Conservation (phyloP, 2,329 filamentous ascomycete genomes). For the Annulohypoxylon truncatum region DNA sequence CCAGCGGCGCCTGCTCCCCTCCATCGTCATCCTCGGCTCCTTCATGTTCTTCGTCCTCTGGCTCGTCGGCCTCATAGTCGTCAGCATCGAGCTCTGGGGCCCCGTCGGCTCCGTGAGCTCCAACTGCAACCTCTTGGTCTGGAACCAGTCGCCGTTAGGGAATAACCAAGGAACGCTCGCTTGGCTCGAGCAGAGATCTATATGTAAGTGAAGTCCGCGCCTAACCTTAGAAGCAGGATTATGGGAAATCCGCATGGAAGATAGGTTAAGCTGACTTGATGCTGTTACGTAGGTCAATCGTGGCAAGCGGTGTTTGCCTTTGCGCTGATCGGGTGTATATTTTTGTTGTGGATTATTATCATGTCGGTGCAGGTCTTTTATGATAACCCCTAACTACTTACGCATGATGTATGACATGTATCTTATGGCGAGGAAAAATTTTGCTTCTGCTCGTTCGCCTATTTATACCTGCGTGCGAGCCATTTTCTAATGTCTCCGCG, state of each 20-base stretch:
- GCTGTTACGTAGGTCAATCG: constrained; percentile 65
- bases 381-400: constrained; percentile 32
- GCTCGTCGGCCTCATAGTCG: constrained; percentile 72
- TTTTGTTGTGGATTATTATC: constrained; percentile 75
- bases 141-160: constrained; percentile 61
- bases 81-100: constrained; percentile 73
- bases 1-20: constrained; percentile 69
- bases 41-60: constrained; percentile 76
- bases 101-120: constrained; percentile 67
- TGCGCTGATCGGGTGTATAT: constrained; percentile 68
- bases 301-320: constrained; percentile 76
- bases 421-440: background rate
- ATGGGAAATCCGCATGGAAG: background rate
- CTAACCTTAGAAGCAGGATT: background rate
- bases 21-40: constrained; percentile 71
- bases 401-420: background rate
- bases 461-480: background rate
- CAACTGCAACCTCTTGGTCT: constrained; percentile 70
- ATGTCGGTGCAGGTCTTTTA: constrained; percentile 75
- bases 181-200: constrained; percentile 71
- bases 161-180: constrained; percentile 67
- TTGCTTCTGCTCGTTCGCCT: background rate
- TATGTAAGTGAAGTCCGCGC: constrained; percentile 61
- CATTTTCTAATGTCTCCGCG: background rate
- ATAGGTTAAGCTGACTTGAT: constrained; percentile 30